These are phyloP conservation scores for Ceratopteris richardii DNA, from an alignment of 75 land plant species.

Conservation along the genomic window DNA sequence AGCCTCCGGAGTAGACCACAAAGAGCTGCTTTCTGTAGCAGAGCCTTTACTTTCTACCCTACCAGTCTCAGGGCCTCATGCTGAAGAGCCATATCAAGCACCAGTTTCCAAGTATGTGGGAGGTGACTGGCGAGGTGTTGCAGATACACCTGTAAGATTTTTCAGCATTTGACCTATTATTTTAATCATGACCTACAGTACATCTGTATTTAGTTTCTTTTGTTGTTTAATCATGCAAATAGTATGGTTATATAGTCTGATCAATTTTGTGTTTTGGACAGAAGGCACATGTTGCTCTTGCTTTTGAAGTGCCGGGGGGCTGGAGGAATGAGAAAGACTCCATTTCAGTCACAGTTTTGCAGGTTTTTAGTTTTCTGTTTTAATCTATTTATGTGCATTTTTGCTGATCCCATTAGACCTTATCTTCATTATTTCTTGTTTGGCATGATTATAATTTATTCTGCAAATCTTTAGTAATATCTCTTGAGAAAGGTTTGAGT, in stretches of 20 bases:
- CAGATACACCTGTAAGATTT: constrained; percentile 55
- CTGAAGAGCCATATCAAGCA: constrained; percentile 22
- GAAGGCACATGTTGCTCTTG: constrained; percentile 86
- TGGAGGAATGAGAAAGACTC: constrained; percentile 87
- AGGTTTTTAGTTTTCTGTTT: constrained; percentile 30
- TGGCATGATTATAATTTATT: too few relatives aligned
- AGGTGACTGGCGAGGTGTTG: constrained; percentile 80
- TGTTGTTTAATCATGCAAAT: not conserved
- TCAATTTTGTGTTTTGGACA: constrained; percentile 13
- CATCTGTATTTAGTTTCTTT: too few relatives aligned
- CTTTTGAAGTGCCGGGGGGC: constrained; percentile 95
- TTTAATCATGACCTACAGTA: too few relatives aligned
- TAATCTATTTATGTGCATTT: not conserved
- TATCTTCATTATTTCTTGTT: too few relatives aligned
- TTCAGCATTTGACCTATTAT: not conserved
- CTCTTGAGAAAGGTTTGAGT: too few relatives aligned
- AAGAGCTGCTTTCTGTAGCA: constrained; percentile 62
- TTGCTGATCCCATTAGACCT: too few relatives aligned
- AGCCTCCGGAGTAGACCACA: constrained; percentile 93
- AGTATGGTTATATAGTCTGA: not conserved
- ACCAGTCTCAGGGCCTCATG: constrained; percentile 19
- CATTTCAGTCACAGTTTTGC: constrained; percentile 67
- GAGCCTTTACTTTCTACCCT: constrained; percentile 82
- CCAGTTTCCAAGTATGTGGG: constrained; percentile 70
- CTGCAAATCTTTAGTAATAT: too few relatives aligned